Evolutionary conservation across 257 asterid genomes (phyloP), one percentile per base, ranked within the genome.

Genomic region (Ehretia macrophylla): DNA sequence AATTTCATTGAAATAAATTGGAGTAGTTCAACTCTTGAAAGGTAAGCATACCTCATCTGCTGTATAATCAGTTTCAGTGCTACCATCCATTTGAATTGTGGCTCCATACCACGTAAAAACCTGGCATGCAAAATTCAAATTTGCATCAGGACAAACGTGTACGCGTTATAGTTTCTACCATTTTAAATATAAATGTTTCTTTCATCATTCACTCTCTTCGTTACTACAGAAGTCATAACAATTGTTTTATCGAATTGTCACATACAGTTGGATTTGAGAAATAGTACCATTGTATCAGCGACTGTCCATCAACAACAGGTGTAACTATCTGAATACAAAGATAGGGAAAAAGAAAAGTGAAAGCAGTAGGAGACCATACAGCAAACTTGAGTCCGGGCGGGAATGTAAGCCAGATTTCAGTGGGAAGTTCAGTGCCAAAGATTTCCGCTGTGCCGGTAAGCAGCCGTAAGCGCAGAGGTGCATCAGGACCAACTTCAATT

Each of bases 61-160:
- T 51, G 90, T 86, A 72, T 92, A 89, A 65, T 89, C 96, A 39
- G 97, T 86, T 83, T 92, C 97, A 45, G 97, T 78, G 32, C 79
- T 56, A 68, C 97, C 99, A 46, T 93, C 97, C 76, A 89, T 66
- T 74, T 93, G 97, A 68, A 93, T 79, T 22, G 92, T 83, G 18
- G 97, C 99, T 58, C 99, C 97, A 67, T 86, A 77, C 99, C 99
- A 93, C 9, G 97, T 85, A 70, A 93, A 93, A 61, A 86, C 94
- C 97, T 86, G 68, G 72, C 21, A 21, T 17, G 3, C 3, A 42
- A 44, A 62, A 66, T 66, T 20, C 13, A 16, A 68, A 62, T 42
- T 63, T 56, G 53, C 62, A 58, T 68, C 60, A 69, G 54, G 77
- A 66, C 38, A 51, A 55, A 16, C 44, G 59, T 11, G 46, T 1